Evolutionary conservation across 768 basidiomycete species (phyloP), one percentile per base, ranked within the genome.

Genomic region (Calocybe gangraenosa): DNA sequence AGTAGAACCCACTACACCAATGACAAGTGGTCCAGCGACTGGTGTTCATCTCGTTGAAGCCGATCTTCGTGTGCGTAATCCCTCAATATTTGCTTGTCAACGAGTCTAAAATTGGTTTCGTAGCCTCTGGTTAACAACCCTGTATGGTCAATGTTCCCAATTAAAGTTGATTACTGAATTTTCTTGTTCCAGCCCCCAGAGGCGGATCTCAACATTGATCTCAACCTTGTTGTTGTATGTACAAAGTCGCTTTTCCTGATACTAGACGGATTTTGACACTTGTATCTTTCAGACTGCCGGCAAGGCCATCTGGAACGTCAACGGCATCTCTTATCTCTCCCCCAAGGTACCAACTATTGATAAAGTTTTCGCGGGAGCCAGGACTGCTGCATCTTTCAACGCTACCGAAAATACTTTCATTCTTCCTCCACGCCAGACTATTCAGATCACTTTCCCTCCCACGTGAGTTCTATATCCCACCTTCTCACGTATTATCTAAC

Each of bases 401-500:
- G 39, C 50, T 2, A 57, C 62, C 7, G 69, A 69, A 38, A 62
- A 71, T 36, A 66, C 73, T 1, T 73, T 69, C 44, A 52, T 66
- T 18, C 57, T 75, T 19, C 69, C 70, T 3, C 35, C 53, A 2
- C 62, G 71, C 50, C 59, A 66, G 48, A 59, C 63, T 31, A 59
- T 75, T 39, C 69, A 75, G 40, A 41, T 76, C 3, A 58, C 53
- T 19, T 63, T 73, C 59, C 62, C 65, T 5, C 53, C 53, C 6
- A 55, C 50, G 59, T 59, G 28, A 28, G 61, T 11, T 15, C 21
- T 5, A n/a, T n/a, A n/a, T n/a, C 20, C 19, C 2, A 4, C 2
- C 36, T 2, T 13, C 15, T 7, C 15, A 5, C 2, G 17, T 3
- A 8, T 7, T 19, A 14, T 7, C 34, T 35, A 20, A 36, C 23